Percentiles rank a stretch among this genome's conserved stretches.
These are phyloP conservation scores for Penicillium decumbens DNA, from an alignment of 2,329 filamentous ascomycete species.

Conservation along the genomic window DNA sequence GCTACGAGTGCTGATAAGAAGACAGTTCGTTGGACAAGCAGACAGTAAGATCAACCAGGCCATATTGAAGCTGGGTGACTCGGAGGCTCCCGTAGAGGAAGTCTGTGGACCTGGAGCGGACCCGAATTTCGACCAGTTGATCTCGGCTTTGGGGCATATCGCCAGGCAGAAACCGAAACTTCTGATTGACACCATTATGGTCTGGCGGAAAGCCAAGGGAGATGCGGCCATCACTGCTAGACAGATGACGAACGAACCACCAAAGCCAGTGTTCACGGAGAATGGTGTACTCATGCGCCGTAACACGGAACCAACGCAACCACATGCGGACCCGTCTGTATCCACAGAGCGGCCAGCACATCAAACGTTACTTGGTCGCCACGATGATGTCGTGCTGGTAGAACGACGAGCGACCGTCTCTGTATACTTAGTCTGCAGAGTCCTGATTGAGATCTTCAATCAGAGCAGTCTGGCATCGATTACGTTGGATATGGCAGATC, in stretches of 20 bases:
- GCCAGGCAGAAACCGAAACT: constrained; percentile 90
- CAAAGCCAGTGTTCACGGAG: constrained; percentile 37
- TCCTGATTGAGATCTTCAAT: constrained; percentile 87
- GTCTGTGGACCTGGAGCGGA: constrained; percentile 90
- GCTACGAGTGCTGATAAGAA: constrained; percentile 28
- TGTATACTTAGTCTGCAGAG: constrained; percentile 90
- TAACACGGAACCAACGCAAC: constrained; percentile 67
- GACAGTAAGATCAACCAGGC: constrained; percentile 92
- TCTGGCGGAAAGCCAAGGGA: constrained; percentile 95
- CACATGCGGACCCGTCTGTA: constrained; percentile 31
- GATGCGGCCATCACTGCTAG: constrained; percentile 72
- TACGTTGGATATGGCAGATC: constrained; percentile 86
- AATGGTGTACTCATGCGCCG: constrained; percentile 55
- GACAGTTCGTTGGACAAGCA: constrained; percentile 85
- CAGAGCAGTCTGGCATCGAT: constrained; percentile 80
- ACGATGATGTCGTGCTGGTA: constrained; percentile 70
- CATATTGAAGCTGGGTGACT: constrained; percentile 71
- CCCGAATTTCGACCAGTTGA: constrained; percentile 85
- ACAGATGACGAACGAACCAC: constrained; percentile 33
- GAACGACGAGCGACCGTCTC: constrained; percentile 91
- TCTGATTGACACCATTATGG: constrained; percentile 94
- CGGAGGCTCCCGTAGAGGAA: constrained; percentile 77
- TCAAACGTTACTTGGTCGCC: constrained; percentile 44
- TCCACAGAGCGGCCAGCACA: constrained; percentile 24
- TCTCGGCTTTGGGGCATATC: constrained; percentile 88